Conservation (phyloP, 2,329 filamentous ascomycete genomes). For the Xylaria sp. region DNA sequence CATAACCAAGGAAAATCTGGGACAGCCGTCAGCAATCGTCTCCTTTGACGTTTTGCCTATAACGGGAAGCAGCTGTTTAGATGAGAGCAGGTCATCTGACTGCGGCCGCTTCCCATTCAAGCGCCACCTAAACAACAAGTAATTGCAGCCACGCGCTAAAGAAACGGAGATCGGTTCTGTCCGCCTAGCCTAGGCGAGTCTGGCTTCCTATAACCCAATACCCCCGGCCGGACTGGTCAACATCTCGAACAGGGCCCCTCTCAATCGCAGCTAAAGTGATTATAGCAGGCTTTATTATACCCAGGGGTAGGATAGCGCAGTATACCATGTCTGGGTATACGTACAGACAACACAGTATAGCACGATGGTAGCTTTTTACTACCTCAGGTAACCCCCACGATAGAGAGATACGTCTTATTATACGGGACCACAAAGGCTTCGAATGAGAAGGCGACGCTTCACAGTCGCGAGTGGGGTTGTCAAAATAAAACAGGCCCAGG, state of each 20-base stretch:
- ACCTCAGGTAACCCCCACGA: conserved; percentile 22
- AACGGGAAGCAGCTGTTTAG: conserved; percentile 21
- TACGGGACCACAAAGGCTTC: conserved; percentile 9
- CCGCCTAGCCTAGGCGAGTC: background rate
- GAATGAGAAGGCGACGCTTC: conserved; percentile 5
- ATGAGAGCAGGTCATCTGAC: conserved; percentile 26
- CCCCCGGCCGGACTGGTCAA: conserved; percentile 13
- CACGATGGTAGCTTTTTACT: background rate
- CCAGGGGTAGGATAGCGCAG: background rate
- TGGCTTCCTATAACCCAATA: conserved; percentile 10
- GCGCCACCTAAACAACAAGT: conserved; percentile 20
- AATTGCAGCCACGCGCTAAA: conserved; percentile 21
- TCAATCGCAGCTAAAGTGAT: conserved; percentile 1
- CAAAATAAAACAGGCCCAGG: conserved; percentile 11
- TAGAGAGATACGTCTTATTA: conserved; percentile 11
- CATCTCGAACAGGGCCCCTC: conserved; percentile 13
- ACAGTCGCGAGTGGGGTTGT: conserved; percentile 9
- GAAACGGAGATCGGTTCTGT: conserved; percentile 18
- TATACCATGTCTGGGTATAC: background rate
- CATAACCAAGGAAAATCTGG: conserved; percentile 24
- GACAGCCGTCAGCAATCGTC: conserved; percentile 27
- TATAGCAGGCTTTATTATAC: conserved; percentile 15
- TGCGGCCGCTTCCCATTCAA: conserved; percentile 28
- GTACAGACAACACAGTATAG: too few relatives aligned
- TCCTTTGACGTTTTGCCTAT: conserved; percentile 31